Evolutionary conservation across 139 green algal species (phyloP).

Genomic region (Haematococcus sp.): DNA sequence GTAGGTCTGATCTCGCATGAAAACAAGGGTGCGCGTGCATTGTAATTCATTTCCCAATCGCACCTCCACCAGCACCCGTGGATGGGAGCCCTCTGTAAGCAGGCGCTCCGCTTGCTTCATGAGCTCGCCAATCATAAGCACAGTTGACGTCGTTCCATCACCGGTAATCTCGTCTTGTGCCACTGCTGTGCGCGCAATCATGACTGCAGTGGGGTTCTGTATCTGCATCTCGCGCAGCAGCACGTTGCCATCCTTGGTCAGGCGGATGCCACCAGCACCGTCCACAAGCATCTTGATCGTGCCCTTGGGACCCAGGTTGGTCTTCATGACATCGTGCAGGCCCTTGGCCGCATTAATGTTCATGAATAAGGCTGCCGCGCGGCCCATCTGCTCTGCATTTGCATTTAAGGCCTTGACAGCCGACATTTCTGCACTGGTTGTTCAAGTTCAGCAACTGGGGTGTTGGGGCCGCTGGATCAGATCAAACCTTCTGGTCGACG

Average conservation of each 20-base stretch:
- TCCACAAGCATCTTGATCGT: conserved; percentile 99
- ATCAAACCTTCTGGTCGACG: too few species aligned
- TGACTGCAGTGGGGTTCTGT: conserved; percentile 99
- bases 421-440: conserved; percentile 51
- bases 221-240: conserved; percentile 98
- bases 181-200: conserved; percentile 97
- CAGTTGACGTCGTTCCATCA: conserved; percentile 94
- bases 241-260: conserved; percentile 98
- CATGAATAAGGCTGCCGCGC: conserved; percentile 92
- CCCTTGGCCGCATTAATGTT: conserved; percentile 99
- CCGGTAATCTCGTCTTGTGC: conserved; percentile 97
- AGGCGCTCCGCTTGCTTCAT: conserved; percentile 97
- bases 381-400: conserved; percentile 93
- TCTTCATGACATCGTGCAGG: conserved; percentile 97
- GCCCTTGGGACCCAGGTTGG: conserved; percentile 95
- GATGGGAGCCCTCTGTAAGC: conserved; percentile 93
- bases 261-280: conserved; percentile 92
- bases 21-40: too few species aligned
- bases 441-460: not conserved
- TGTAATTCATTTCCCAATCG: not conserved
- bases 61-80: conserved; percentile 90
- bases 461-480: too few species aligned
- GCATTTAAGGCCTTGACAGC: conserved; percentile 87
- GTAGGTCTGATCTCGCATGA: too few species aligned
- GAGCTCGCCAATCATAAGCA: conserved; percentile 97